Evolutionary conservation across 805 yeast genomes (phyloP).

Genomic region (Cyberlindnera suaveolens): DNA sequence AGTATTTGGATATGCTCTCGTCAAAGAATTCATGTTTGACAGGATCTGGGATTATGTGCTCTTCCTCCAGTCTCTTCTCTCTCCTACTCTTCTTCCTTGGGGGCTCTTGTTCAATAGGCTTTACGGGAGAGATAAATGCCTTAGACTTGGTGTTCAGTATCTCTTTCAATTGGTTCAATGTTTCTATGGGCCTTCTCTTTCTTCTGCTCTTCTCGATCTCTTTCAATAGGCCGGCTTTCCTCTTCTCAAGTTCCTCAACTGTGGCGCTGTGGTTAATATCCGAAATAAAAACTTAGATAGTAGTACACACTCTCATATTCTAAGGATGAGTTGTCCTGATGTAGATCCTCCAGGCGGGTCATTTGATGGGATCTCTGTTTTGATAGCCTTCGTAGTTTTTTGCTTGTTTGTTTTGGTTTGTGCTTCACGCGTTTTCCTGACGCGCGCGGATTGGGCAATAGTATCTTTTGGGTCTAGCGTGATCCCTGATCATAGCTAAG

Average conservation of each 20-base stretch:
- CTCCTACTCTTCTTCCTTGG: conserved; percentile 5
- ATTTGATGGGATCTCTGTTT: conserved; percentile 10
- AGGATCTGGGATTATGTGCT: conserved; percentile 17
- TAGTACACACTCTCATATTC: conserved; percentile 25
- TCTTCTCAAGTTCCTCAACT: conserved; percentile 20
- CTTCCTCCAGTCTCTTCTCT: conserved; percentile 10
- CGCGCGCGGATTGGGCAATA: no score
- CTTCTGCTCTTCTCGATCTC: conserved; percentile 21
- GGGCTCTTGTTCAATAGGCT: background rate
- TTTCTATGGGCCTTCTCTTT: conserved; percentile 18
- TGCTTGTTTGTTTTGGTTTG: no score
- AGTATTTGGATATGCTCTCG: conserved; percentile 18
- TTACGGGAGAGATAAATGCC: background rate
- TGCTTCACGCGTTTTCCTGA: no score
- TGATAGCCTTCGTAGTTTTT: background rate
- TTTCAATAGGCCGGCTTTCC: conserved; percentile 17
- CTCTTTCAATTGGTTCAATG: conserved; percentile 25
- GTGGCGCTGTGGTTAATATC: background rate
- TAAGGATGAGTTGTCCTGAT: conserved; percentile 31
- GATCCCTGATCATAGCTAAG: background rate
- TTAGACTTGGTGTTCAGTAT: conserved; percentile 4
- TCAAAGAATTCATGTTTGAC: conserved; percentile 24
- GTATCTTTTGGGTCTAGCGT: background rate
- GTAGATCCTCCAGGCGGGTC: conserved; percentile 25
- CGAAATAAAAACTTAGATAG: background rate